Conservation (phyloP, 352 stramenopile species). For the Pythium chondricola region DNA sequence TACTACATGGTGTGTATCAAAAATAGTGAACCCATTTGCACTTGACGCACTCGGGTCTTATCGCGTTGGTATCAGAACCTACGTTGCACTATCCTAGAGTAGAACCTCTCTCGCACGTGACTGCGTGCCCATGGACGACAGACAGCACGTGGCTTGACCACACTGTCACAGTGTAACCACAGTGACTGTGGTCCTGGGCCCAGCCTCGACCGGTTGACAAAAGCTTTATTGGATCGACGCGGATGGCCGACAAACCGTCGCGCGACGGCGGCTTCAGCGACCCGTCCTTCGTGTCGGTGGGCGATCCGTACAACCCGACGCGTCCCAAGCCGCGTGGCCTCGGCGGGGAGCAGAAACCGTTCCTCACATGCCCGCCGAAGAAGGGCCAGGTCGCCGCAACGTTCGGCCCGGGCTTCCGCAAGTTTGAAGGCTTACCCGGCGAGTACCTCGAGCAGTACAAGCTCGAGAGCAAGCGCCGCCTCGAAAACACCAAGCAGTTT, state of each 20-base stretch:
- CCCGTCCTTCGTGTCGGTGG: constrained; percentile 54
- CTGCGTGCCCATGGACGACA: too few relatives aligned
- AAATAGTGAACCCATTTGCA: constrained; percentile 10
- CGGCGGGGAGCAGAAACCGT: constrained; percentile 54
- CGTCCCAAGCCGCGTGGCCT: constrained; percentile 44
- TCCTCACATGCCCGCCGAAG: constrained; percentile 68
- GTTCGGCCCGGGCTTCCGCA: constrained; percentile 53
- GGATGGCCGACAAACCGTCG: constrained; percentile 35
- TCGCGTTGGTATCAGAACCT: too few relatives aligned
- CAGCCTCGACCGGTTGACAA: too few relatives aligned
- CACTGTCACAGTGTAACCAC: too few relatives aligned
- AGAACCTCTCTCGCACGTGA: too few relatives aligned
- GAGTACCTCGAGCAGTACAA: constrained; percentile 73
- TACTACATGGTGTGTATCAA: not conserved
- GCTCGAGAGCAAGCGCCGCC: constrained; percentile 46
- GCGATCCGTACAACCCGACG: constrained; percentile 48
- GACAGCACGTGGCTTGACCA: too few relatives aligned
- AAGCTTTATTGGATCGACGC: too few relatives aligned
- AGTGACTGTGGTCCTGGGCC: too few relatives aligned
- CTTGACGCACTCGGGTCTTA: too few relatives aligned
- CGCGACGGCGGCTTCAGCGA: constrained; percentile 75
- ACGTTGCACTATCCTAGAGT: too few relatives aligned
- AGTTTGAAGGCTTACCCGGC: constrained; percentile 53
- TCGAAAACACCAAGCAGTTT: constrained; percentile 71
- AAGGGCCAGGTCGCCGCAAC: constrained; percentile 50